Percentiles rank a stretch among this genome's conserved stretches.
These are phyloP conservation scores for Penicillium sp. DNA, from an alignment of 2,329 filamentous ascomycete genomes.

Conservation along the genomic window DNA sequence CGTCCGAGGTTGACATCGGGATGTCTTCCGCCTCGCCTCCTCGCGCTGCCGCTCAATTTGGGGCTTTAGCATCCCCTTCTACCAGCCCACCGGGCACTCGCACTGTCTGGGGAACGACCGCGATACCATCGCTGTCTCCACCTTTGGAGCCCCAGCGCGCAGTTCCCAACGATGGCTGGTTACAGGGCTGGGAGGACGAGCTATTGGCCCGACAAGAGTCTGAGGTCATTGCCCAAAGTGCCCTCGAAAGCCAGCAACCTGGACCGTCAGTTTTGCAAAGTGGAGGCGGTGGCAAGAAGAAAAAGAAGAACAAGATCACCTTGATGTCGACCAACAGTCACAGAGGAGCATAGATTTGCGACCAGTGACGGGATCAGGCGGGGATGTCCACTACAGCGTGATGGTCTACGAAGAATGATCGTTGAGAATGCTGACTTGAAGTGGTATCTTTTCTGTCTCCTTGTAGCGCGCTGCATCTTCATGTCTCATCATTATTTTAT, in stretches of 20 bases:
- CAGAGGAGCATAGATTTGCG: slow-evolving; percentile 53
- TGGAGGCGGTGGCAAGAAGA: slow-evolving; percentile 53
- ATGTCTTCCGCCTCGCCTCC: slow-evolving; percentile 46
- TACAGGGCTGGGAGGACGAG: slow-evolving; percentile 79
- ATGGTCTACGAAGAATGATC: neutral
- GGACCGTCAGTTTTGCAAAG: slow-evolving; percentile 19
- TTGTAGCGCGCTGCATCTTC: neutral
- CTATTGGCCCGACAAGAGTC: slow-evolving; percentile 63
- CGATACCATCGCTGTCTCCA: slow-evolving; percentile 61
- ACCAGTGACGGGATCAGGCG: neutral
- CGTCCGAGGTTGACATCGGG: slow-evolving; percentile 31
- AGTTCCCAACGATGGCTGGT: slow-evolving; percentile 75
- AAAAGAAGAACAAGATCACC: slow-evolving; percentile 69
- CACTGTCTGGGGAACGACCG: slow-evolving; percentile 91
- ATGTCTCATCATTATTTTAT: neutral
- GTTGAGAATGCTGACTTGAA: slow-evolving; percentile 5
- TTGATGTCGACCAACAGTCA: slow-evolving; percentile 67
- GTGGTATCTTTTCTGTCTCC: slow-evolving; percentile 2
- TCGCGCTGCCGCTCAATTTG: slow-evolving; percentile 45
- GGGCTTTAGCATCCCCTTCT: slow-evolving; percentile 70
- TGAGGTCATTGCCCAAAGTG: slow-evolving; percentile 52
- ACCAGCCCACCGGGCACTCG: slow-evolving; percentile 74
- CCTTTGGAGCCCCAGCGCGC: slow-evolving; percentile 46
- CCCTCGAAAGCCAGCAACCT: slow-evolving; percentile 30
- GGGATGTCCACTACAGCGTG: neutral